These are phyloP conservation scores for Euryodendron excelsum DNA, from an alignment of 148 eudicot species.

Conservation along the genomic window DNA sequence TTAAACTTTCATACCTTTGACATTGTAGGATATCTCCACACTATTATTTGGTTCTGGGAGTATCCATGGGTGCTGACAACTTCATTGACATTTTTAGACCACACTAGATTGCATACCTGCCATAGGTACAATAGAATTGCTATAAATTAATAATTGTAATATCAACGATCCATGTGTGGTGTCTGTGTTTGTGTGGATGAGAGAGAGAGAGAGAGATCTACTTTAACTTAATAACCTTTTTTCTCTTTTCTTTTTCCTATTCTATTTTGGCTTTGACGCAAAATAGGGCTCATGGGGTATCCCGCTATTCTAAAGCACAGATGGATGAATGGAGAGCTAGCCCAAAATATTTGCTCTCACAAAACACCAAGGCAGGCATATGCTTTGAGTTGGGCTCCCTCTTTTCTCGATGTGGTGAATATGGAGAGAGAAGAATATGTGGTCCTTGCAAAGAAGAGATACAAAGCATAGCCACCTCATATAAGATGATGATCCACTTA, in stretches of 20 bases:
- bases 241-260: too few species aligned
- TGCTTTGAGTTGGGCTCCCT: too few species aligned
- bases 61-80: conserved; percentile 94
- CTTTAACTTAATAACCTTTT: too few species aligned
- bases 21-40: conserved; percentile 92
- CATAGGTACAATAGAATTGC: conserved; percentile 2
- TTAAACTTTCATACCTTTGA: conserved; percentile 55
- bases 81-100: conserved; percentile 92
- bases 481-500: too few species aligned
- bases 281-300: neutral
- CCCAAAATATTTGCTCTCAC: too few species aligned
- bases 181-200: neutral
- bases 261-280: neutral
- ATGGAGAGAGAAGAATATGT: too few species aligned
- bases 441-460: too few species aligned
- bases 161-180: neutral
- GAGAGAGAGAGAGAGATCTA: neutral
- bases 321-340: too few species aligned
- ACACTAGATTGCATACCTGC: conserved; percentile 93
- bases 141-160: neutral
- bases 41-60: conserved; percentile 85
- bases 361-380: too few species aligned
- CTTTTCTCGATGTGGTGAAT: too few species aligned
- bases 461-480: too few species aligned
- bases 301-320: neutral